Evolutionary conservation across 2,329 filamentous ascomycete genomes (phyloP).

Genomic region (Trichophyton benhamiae): DNA sequence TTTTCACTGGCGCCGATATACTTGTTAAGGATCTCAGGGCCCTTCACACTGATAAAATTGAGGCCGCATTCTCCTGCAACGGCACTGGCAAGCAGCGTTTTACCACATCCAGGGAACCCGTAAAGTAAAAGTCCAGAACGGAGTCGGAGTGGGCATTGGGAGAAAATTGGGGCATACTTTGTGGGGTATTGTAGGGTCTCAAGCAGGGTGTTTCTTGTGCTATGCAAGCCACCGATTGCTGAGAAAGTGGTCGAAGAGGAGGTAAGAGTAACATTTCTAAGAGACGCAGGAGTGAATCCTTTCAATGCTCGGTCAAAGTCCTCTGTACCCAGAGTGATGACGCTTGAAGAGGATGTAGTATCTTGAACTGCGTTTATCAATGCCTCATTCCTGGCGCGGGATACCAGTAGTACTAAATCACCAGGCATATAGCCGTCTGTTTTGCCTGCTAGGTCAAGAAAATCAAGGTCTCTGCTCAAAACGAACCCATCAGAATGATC

Average conservation of each 20-base stretch:
- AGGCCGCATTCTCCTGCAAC: constrained; percentile 96
- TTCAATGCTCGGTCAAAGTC: constrained; percentile 80
- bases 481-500: constrained; percentile 50
- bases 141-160: constrained; percentile 84
- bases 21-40: constrained; percentile 96
- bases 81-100: constrained; percentile 86
- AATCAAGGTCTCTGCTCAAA: constrained; percentile 66
- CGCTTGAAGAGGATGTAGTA: constrained; percentile 36
- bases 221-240: constrained; percentile 75
- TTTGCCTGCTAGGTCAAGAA: constrained; percentile 81
- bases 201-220: constrained; percentile 79
- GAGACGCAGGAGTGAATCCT: constrained; percentile 87
- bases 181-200: constrained; percentile 96
- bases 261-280: constrained; percentile 88
- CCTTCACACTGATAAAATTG: constrained; percentile 98
- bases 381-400: constrained; percentile 80
- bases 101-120: constrained; percentile 90
- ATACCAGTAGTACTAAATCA: constrained; percentile 73
- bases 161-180: constrained; percentile 95
- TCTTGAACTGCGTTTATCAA: constrained; percentile 68
- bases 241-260: constrained; percentile 86
- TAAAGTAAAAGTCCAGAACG: constrained; percentile 88
- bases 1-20: constrained; percentile 98
- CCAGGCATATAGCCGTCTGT: constrained; percentile 98
- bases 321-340: constrained; percentile 52